These are phyloP conservation scores for Stygiomarasmius scandens DNA, from an alignment of 1,284 basidiomycete species.

Conservation along the genomic window DNA sequence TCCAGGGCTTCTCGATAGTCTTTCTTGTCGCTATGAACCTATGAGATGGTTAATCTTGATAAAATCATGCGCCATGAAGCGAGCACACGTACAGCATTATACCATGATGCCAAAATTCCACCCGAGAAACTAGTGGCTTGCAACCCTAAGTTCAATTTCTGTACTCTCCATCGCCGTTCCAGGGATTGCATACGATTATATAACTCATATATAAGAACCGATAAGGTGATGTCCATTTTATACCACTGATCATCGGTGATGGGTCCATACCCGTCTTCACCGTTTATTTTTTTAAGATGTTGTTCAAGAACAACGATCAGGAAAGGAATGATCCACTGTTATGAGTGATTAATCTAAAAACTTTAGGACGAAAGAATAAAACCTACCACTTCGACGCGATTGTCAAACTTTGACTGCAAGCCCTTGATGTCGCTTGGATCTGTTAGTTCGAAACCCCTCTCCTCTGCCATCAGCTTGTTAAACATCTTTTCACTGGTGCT, in stretches of 20 bases:
- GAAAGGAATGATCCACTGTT: conserved; percentile 5
- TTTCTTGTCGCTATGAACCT: too few relatives aligned
- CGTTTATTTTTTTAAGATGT: background rate
- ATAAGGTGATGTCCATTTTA: conserved; percentile 4
- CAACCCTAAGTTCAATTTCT: background rate
- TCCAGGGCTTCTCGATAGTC: too few relatives aligned
- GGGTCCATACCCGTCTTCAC: background rate
- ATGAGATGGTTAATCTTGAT: too few relatives aligned
- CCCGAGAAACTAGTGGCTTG: background rate
- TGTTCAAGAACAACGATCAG: background rate
- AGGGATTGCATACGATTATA: background rate
- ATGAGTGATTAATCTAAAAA: background rate
- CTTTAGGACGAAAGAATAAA: background rate
- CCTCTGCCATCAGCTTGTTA: background rate
- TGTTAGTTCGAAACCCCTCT: too few relatives aligned
- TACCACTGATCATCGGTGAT: background rate
- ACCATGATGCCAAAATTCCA: conserved; percentile 1
- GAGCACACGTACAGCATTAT: background rate
- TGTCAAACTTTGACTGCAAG: conserved; percentile 1
- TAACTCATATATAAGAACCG: conserved; percentile 1
- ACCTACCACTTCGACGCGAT: conserved; percentile 1
- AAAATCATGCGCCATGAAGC: too few relatives aligned
- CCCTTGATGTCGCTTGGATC: background rate
- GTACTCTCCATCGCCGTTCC: conserved; percentile 1
- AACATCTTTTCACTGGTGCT: background rate